Evolutionary conservation across 2,329 filamentous ascomycete genomes (phyloP), one percentile per base, ranked within the genome.

Genomic region (Teratosphaeria pseudoeucalypti): DNA sequence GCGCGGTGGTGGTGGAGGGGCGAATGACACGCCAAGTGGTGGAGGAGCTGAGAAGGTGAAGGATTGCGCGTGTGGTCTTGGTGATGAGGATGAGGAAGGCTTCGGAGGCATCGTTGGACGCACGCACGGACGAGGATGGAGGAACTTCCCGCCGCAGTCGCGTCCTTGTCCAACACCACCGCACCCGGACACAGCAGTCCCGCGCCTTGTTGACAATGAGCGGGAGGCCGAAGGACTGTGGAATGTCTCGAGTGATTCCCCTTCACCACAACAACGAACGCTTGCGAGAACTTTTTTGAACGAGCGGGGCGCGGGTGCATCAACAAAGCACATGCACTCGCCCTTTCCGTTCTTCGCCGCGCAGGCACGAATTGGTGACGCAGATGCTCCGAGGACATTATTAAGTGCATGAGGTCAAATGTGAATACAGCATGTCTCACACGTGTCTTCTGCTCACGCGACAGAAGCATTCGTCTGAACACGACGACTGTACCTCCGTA

Each of bases 91-190:
- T 49, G 65, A 63, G 55, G 65, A 64, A 53, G 58, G 60, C 55
- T 60, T 58, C 32, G 63, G 66, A 32, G 64, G 65, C 54, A 65
- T 63, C 63, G 68, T 67, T 53, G 65, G 68, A 67, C 57, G 60
- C 55, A 58, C 61, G 62, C 58, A 59, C 61, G 62, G 39, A 16
- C 23, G 11, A 11, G 10, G 47, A 52, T n/a, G 6, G 10, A 49
- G 16, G n/a, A 49, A 49, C 9, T 49, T 23, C n/a, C 43, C 43
- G 43, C 43, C 43, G 37, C 55, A 10, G 27, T n/a, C 52, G 49
- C 14, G 14, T 10, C 29, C 53, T 39, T 34, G 19, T 16, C 32
- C 52, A 34, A 32, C 37, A 27, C 23, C 19, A n/a, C 43, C 43
- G 43, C 43, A 23, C 43, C 43, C n/a, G 19, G 16, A 49, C 16